Evolutionary conservation across 192 early-diverging fungal genomes (phyloP).

Genomic region (Podila clonocystis): DNA sequence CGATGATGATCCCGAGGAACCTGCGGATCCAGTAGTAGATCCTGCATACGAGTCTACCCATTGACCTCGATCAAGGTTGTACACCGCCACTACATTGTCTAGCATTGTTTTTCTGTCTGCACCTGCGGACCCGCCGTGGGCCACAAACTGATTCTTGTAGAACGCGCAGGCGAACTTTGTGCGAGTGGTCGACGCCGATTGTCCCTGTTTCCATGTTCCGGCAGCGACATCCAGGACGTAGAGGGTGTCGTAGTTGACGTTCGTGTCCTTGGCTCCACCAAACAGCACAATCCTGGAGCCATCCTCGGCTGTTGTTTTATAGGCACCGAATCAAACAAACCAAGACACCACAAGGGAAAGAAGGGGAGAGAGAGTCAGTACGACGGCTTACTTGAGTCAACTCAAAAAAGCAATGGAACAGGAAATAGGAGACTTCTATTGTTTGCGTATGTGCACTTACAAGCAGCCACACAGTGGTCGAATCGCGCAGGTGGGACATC

Average conservation of each 20-base stretch:
- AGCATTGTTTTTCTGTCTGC: slow-evolving; percentile 22
- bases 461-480: slow-evolving; percentile 45
- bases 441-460: slow-evolving; percentile 17
- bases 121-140: slow-evolving; percentile 31
- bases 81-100: slow-evolving; percentile 21
- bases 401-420: neutral
- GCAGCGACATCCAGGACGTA: slow-evolving; percentile 35
- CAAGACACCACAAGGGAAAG: neutral
- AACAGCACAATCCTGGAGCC: slow-evolving; percentile 37
- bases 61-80: slow-evolving; percentile 21
- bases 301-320: slow-evolving; percentile 20
- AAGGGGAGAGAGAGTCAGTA: neutral
- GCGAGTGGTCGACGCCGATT: slow-evolving; percentile 4
- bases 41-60: slow-evolving; percentile 32
- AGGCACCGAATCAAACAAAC: neutral
- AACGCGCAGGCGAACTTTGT: slow-evolving; percentile 36
- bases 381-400: neutral
- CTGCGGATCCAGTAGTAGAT: neutral
- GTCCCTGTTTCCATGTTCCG: slow-evolving; percentile 42
- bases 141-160: slow-evolving; percentile 33
- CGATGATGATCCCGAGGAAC: neutral
- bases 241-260: slow-evolving; percentile 17
- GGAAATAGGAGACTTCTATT: neutral
- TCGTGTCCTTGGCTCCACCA: slow-evolving; percentile 24
- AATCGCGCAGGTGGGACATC: slow-evolving; percentile 35